Base-by-base conservation (phyloP, 2,329 filamentous ascomycete species). In the Hirsutella minnesotensis region DNA sequence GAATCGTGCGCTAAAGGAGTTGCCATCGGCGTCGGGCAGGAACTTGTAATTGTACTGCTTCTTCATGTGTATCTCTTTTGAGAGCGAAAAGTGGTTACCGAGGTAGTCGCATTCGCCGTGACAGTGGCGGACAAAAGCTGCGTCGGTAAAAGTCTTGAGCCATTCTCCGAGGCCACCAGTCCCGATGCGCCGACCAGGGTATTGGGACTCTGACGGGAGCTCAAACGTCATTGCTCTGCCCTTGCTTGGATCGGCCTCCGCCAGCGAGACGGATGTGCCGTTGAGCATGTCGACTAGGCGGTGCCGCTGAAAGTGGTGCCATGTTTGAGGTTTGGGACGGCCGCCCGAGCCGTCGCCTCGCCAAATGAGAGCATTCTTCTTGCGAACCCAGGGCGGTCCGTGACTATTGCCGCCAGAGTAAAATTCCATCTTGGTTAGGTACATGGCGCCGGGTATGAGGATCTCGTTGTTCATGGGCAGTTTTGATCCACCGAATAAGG, bases 1-100 rank as follows among this genome's bases (percentile, higher is more conserved):
- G 59, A 75, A 83, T 13, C 78, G 69, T 3, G 74, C 77, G 43
- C 69, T 76, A 53, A 79, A 79, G 2, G 70, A 73, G 59, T 79
- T 75, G n/a, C 83, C 82, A 55, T 87, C 83, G 36, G 83, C 71
- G 53, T 87, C 82, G 0, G 79, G 73, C 2, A 86, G 67, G 52
- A 75, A 83, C 56, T 86, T 86, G 62, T 70, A 62, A n/a, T 51
- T 46, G 52, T 73, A 76, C 50, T 75, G 69, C 40, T 68, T 54
- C 43, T 60, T 61, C 62, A 75, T 72, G 37, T 63, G 56, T 38
- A 65, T 55, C 20, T 53, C 44, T 0, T 57, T 44, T 3, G 60
- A 51, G 9, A 55, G 43, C n/a, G 50, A 44, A 48, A 65, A 64
- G 49, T 64, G 57, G 8, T 61, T 57, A 7, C 53, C 45, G 20